These are phyloP conservation scores for Leishmania tarentolae DNA, from an alignment of 208 protist species.

Conservation along the genomic window DNA sequence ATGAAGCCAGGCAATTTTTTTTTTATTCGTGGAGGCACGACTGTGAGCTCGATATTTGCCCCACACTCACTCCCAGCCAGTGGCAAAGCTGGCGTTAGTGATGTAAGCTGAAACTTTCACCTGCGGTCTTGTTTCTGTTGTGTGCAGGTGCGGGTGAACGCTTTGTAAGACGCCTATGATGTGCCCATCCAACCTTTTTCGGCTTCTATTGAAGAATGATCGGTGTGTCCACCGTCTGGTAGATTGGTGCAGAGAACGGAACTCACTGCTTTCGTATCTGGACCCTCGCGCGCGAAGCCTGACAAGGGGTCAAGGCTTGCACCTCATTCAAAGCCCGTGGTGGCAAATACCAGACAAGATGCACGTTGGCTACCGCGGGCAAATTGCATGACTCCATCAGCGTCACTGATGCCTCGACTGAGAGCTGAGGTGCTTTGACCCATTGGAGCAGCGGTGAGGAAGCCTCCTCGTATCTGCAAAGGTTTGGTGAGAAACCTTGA, in stretches of 20 bases:
- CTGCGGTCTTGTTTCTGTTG: too few species aligned
- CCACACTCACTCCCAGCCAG: not conserved
- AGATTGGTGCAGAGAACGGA: not conserved
- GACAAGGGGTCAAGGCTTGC: not conserved
- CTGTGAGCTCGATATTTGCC: not conserved
- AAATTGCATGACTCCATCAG: not conserved
- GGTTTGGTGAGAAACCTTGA: slow-evolving; percentile 1
- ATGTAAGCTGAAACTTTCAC: too few species aligned
- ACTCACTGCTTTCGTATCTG: not conserved
- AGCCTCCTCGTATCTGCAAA: not conserved
- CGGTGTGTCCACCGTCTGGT: not conserved
- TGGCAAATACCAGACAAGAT: slow-evolving; percentile 1
- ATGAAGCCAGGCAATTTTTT: not conserved
- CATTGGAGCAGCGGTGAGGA: not conserved
- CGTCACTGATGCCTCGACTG: not conserved
- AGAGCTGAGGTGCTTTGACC: not conserved
- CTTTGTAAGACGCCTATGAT: not conserved
- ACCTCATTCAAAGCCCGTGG: slow-evolving; percentile 1
- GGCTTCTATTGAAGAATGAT: not conserved
- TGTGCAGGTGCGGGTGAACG: not conserved
- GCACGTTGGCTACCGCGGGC: not conserved
- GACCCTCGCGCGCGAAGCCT: slow-evolving; percentile 1
- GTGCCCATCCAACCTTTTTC: not conserved
- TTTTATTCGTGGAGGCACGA: not conserved
- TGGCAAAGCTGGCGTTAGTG: not conserved